Evolutionary conservation across 768 basidiomycete genomes (phyloP), one percentile per base, ranked within the genome.

Genomic region (Mycena floridula): DNA sequence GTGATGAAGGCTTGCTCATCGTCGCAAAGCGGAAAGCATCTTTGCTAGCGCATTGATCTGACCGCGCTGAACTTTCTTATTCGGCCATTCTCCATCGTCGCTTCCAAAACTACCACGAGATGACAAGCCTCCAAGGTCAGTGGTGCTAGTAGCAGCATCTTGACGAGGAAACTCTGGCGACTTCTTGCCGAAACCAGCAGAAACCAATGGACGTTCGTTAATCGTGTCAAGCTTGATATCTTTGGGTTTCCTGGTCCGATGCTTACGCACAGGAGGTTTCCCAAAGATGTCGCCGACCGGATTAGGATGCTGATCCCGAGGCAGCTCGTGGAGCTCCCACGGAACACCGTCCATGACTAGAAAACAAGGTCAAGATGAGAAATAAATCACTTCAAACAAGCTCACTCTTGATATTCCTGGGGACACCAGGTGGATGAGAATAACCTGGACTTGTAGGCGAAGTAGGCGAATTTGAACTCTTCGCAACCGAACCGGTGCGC

Each of bases 31-130:
- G 46, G 82, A 89, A 47, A 93, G 69, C 88, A 94, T 89, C 81
- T 93, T 93, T 46, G 90, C 90, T 55, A 94, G 71, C 32, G 88
- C 78, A 56, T 83, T 82, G 67, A 92, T 92, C 71, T 93, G 91
- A 39, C 85, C 87, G 65, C 84, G 91, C 69, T 89, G 83, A 57
- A 88, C 84, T 68, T 86, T 90, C 74, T 88, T 62, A 21, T 37
- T 77, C 40, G 66, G 65, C 40, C 72, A 69, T 25, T 76, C 73
- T 45, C 65, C 59, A 18, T 69, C 72, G 44, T 74, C 77, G 42
- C 70, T 70, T 37, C 62, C 62, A 23, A 42, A 36, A 16, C 20
- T 22, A 22, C 32, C 50, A 38, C 53, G 39, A 35, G 35, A 39
- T 25, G 41, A 48, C 51, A 55, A 30, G 52, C 70, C 69, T 39